A percentile compares a stretch with the other conserved stretches of the same genome.
phyloP scores from a whole-genome alignment of 169 alveolate genomes.

The Eimeria zaria region DNA sequence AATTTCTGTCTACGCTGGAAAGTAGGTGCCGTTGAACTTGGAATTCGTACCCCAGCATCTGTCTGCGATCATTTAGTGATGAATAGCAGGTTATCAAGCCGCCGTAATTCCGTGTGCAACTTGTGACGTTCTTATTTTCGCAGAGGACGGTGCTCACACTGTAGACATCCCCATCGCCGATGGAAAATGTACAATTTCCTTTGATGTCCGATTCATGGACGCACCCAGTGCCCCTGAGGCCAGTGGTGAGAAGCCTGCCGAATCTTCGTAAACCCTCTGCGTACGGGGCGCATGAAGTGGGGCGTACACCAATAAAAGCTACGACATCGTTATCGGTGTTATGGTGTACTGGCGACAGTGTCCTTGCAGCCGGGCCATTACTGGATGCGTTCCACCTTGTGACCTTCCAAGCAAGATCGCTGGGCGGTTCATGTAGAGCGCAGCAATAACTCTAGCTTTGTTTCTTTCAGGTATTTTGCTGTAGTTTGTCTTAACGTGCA shows the following conservation, averaged over 20 bases:
- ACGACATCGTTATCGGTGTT: background rate
- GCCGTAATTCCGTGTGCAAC: background rate
- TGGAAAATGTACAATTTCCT: background rate
- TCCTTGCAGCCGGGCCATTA: background rate
- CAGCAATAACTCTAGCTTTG: background rate
- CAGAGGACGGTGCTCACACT: background rate
- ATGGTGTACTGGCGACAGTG: background rate
- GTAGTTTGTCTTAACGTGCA: background rate
- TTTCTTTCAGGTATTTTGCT: background rate
- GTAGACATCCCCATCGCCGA: background rate
- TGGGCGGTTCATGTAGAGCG: background rate
- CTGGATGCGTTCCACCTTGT: background rate
- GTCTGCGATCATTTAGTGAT: background rate
- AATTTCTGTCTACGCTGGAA: background rate
- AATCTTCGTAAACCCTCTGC: no score
- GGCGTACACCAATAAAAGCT: background rate
- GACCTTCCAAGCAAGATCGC: background rate
- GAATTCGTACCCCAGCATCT: background rate
- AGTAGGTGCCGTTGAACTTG: background rate
- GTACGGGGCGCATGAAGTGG: no score
- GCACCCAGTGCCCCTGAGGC: no score
- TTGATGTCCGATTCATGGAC: background rate
- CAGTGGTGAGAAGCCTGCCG: no score
- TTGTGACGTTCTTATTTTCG: background rate
- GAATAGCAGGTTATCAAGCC: background rate